These are phyloP conservation scores for Colletotrichum tanaceti DNA, from an alignment of 2,329 filamentous ascomycete species.

Conservation along the genomic window DNA sequence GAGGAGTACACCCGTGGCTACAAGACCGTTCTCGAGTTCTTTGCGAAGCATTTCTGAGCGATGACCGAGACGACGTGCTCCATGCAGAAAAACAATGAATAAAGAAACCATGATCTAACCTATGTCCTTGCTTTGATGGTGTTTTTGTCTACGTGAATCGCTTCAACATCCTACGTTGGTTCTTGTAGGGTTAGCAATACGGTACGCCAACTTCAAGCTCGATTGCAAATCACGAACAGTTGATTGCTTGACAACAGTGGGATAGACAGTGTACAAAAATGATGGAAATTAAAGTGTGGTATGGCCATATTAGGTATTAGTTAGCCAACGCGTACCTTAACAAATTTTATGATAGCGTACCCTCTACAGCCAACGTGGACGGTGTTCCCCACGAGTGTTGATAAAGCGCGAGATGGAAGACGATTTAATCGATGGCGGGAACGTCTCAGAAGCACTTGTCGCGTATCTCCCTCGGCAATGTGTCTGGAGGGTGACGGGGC, in stretches of 20 bases:
- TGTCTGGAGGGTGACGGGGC: conserved; percentile 83
- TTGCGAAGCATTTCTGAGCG: conserved; percentile 60
- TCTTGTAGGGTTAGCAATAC: background rate
- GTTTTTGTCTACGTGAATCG: background rate
- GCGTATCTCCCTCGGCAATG: conserved; percentile 75
- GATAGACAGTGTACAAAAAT: no score
- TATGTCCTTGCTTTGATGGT: background rate
- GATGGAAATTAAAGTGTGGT: no score
- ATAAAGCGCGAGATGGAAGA: no score
- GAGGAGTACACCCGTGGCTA: conserved; percentile 73
- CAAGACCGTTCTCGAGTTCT: conserved; percentile 68
- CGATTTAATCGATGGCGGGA: no score
- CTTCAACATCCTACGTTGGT: no score
- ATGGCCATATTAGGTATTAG: background rate
- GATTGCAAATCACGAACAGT: background rate
- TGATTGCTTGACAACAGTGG: no score
- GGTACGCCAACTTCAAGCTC: background rate
- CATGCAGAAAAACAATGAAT: background rate
- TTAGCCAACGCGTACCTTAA: no score
- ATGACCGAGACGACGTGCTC: background rate
- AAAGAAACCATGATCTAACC: background rate
- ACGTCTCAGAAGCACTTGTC: no score
- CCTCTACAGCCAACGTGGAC: no score
- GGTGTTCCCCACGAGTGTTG: no score
- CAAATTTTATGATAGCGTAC: no score